Base-by-base conservation (phyloP, 2,329 filamentous ascomycete species). In the Diaporthe caulivora region DNA sequence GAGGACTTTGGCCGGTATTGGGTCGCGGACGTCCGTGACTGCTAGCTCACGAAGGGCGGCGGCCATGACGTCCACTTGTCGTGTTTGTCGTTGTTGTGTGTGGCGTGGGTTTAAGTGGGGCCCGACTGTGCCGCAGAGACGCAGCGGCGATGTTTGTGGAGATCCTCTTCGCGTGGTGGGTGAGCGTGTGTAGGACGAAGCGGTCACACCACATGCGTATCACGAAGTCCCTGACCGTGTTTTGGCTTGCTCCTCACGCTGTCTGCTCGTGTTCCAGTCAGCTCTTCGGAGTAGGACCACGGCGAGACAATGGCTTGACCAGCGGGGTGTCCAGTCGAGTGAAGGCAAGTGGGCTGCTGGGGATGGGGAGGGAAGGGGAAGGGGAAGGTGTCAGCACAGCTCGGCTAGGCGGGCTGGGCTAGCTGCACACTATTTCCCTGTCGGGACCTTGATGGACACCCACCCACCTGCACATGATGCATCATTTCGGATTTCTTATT, bases 11-110 rank as follows among this genome's bases (percentile, higher is more conserved):
- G 80, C 74, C 4, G 84, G 78, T 69, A 89, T 83, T 51, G 83
- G 79, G 4, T 78, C 75, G 54, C 78, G 78, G 47, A 86, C 83
- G 75, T 87, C 84, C 13, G 82, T 86, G 74, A 82, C 79, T 62
- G 83, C 77, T 72, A 89, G 85, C 73, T 78, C 74, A 72, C 78
- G 78, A 73, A 86, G 82, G 31, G 81, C 76, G 37, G 77, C 77
- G 10, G 75, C 64, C 72, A 74, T 74, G 17, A 34, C 21, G 21
- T 24, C n/a, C 21, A 1, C 29, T n/a, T n/a, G 37, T 18, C 26
- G 34, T 26, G 31, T 54, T 7, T 54, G 42, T 49, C 8, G 40
- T 3, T n/a, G 29, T 24, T 26, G 21, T 31, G 21, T 21, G 11
- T 9, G 60, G 42, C 8, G 60, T 64, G n/a, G 57, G 37, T 21